Evolutionary conservation across 2,329 filamentous ascomycete species (phyloP).

Genomic region (Coniochaeta ligniaria): DNA sequence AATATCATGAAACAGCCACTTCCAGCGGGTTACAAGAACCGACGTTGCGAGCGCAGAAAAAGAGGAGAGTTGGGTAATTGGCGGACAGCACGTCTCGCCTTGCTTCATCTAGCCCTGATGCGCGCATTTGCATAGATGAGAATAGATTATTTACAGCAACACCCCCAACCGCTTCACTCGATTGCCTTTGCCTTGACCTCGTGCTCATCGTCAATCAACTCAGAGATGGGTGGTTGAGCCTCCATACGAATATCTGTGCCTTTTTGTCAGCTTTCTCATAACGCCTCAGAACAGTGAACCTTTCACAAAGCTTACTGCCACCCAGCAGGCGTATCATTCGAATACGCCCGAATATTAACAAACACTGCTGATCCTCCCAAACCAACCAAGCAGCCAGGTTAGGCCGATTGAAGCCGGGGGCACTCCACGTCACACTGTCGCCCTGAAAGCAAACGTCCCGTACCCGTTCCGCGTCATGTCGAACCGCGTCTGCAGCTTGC

Average conservation of each 20-base stretch:
- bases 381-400: slow-evolving; percentile 49
- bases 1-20: background rate
- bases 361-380: slow-evolving; percentile 39
- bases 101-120: background rate
- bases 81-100: background rate
- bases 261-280: background rate
- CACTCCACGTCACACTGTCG: slow-evolving; percentile 45
- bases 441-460: slow-evolving; percentile 43
- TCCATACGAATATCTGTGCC: slow-evolving; percentile 11
- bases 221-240: background rate
- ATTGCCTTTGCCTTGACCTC: background rate
- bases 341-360: slow-evolving; percentile 48
- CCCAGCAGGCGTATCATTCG: slow-evolving; percentile 43
- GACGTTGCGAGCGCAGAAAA: too few relatives aligned
- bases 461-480: slow-evolving; percentile 38
- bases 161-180: background rate
- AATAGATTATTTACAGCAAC: background rate
- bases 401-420: slow-evolving; percentile 33
- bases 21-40: too few relatives aligned
- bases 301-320: slow-evolving; percentile 21
- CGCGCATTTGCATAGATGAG: background rate
- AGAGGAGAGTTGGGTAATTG: background rate
- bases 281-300: background rate
- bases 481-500: slow-evolving; percentile 40
- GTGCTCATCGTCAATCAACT: background rate